Evolutionary conservation across 208 protist genomes (phyloP).

Genomic region (Wallacemonas sp.): DNA sequence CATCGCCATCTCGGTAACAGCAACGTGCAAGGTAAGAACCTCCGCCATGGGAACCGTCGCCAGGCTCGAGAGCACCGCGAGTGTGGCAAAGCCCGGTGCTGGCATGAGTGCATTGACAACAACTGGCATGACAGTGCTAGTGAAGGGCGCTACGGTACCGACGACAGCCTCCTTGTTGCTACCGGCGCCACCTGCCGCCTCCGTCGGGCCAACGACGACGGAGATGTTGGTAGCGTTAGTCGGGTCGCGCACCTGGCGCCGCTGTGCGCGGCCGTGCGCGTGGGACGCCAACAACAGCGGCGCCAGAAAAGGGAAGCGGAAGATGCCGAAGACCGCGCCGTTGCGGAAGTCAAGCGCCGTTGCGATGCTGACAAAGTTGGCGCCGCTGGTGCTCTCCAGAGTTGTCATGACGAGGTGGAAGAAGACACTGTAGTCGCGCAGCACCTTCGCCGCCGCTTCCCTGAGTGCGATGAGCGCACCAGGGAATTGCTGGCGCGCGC

Average conservation of each 20-base stretch:
- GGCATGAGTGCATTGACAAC: slow-evolving; percentile 21
- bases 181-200: slow-evolving; percentile 7
- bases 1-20: slow-evolving; percentile 22
- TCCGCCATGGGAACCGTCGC: slow-evolving; percentile 30
- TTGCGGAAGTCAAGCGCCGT: slow-evolving; percentile 19
- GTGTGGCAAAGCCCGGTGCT: slow-evolving; percentile 18
- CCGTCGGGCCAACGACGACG: slow-evolving; percentile 6
- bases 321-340: slow-evolving; percentile 20
- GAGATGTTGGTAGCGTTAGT: neutral
- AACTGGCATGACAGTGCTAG: slow-evolving; percentile 9
- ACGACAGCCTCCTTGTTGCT: slow-evolving; percentile 13
- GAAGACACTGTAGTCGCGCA: slow-evolving; percentile 32
- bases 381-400: slow-evolving; percentile 10
- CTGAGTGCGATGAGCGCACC: neutral
- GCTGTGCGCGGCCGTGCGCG: neutral
- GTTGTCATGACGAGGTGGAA: slow-evolving; percentile 35
- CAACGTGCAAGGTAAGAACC: slow-evolving; percentile 26
- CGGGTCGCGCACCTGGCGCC: neutral
- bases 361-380: slow-evolving; percentile 15
- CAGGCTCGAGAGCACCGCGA: slow-evolving; percentile 42
- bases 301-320: slow-evolving; percentile 24
- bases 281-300: neutral
- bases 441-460: slow-evolving; percentile 15
- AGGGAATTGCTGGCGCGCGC: slow-evolving; percentile 5
- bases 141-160: slow-evolving; percentile 4